Percentiles rank a stretch among this genome's conserved stretches.
Evolutionary conservation across 371 early-diverging fungal species (phyloP).

Genomic region (Thermomucor indicae-seudaticae): DNA sequence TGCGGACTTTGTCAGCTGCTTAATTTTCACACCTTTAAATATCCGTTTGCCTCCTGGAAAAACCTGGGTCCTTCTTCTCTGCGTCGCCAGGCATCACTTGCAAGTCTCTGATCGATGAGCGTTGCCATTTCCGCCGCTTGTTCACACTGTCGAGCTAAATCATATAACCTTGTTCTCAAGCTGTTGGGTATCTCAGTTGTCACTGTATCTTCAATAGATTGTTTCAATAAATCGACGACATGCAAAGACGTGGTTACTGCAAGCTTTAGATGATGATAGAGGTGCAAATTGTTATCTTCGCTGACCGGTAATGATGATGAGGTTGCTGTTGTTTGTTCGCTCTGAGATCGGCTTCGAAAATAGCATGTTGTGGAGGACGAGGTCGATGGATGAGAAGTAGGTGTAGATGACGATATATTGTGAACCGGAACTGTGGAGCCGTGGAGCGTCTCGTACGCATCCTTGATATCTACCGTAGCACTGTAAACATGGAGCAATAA

Average conservation of each 20-base stretch:
- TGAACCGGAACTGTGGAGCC: constrained; percentile 1
- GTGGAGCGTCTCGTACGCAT: constrained; percentile 43
- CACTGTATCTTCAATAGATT: constrained; percentile 27
- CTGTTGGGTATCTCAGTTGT: constrained; percentile 6
- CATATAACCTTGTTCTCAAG: constrained; percentile 20
- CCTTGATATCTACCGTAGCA: constrained; percentile 48
- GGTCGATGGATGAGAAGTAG: neutral
- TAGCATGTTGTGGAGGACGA: neutral
- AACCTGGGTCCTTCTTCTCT: constrained; percentile 21
- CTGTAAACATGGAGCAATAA: constrained; percentile 44
- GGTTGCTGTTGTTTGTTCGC: constrained; percentile 14
- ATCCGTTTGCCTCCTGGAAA: constrained; percentile 41
- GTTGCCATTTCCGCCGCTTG: constrained; percentile 24
- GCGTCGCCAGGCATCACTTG: constrained; percentile 12
- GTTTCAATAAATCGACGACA: constrained; percentile 24
- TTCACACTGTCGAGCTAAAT: constrained; percentile 17
- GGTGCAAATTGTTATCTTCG: constrained; percentile 22
- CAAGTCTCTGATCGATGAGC: constrained; percentile 22
- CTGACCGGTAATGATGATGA: constrained; percentile 3
- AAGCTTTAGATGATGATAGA: constrained; percentile 30
- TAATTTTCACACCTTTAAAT: constrained; percentile 26
- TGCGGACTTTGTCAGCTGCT: neutral
- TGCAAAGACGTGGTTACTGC: constrained; percentile 32
- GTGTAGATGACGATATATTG: neutral
- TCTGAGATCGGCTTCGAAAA: constrained; percentile 17